phyloP scores from a whole-genome alignment of 2,329 filamentous ascomycete genomes.

The Colletotrichum eremochloae region DNA sequence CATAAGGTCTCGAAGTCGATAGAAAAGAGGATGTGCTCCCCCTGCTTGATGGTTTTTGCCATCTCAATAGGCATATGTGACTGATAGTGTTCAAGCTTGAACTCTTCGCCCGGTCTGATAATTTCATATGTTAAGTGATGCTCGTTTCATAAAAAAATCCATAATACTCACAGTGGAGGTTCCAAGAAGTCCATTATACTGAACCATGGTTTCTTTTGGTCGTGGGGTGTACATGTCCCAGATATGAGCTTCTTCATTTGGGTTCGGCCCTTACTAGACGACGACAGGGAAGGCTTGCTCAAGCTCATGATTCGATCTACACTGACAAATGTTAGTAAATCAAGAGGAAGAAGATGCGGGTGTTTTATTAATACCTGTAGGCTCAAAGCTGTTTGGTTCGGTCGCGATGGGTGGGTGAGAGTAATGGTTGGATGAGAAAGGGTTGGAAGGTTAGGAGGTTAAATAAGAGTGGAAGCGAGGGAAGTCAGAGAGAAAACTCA shows the following conservation, averaged over 20 bases:
- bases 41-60: neutral
- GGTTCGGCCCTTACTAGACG: neutral
- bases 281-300: neutral
- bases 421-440: no score
- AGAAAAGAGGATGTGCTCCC: neutral
- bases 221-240: neutral
- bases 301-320: neutral
- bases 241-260: no score
- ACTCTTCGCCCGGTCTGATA: neutral
- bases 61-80: neutral
- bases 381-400: no score
- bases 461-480: no score
- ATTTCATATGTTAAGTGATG: neutral
- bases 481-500: no score
- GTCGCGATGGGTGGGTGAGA: no score
- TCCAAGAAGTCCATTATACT: neutral
- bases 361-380: no score
- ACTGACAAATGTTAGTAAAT: no score
- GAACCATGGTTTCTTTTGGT: neutral
- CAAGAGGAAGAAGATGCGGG: no score
- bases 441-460: no score
- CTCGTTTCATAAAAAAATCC: neutral
- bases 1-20: neutral
- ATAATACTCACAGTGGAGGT: neutral
- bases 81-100: neutral